Evolutionary conservation across 2,329 filamentous ascomycete species (phyloP), one percentile per base, ranked within the genome.

Genomic region (Aspergillus oerlinghausenensis): DNA sequence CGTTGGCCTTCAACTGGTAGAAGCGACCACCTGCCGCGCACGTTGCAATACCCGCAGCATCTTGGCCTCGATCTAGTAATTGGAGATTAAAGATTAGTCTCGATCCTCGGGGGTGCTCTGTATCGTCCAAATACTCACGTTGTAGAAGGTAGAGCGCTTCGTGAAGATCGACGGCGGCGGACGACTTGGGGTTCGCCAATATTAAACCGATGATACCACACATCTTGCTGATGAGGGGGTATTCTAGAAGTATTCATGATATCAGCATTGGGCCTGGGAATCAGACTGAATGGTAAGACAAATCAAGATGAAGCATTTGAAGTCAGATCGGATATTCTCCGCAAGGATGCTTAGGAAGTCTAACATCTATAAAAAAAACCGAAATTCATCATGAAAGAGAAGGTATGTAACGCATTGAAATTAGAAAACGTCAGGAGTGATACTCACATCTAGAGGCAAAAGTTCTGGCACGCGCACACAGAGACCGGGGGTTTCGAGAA

Each of bases 1-100:
- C 92, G 70, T 92, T 91, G 63, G 91, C 91, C 77, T 97, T 97
- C 79, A 89, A 88, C 71, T 95, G 90, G 72, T 88, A 93, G 64
- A 96, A 88, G 47, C 90, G 83, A 60, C 92, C 92, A 38, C 89
- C 89, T 14, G 79, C 82, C 64, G 82, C 87, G 80, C 81, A 91
- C 66, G 79, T 89, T 51, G 91, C 85, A 65, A 96, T 93, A 61
- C 92, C 92, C 55, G 87, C 89, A 51, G 92, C 92, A 86, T 96
- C 92, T 73, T 95, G 91, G 53, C 90, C 90, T 68, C 89, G 84
- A 71, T 92, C 71, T 73, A 54, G 54, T 19, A 1, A 42, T 32
- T n/a, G 29, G 32, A 61, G 38, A 56, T 5, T 75, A 61, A 75
- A 61, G 45, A 68, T 67, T 51, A 67, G 67, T 49, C 68, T 67